Conservation (phyloP, 2,329 filamentous ascomycete species). For the Hirsutella rhossiliensis region DNA sequence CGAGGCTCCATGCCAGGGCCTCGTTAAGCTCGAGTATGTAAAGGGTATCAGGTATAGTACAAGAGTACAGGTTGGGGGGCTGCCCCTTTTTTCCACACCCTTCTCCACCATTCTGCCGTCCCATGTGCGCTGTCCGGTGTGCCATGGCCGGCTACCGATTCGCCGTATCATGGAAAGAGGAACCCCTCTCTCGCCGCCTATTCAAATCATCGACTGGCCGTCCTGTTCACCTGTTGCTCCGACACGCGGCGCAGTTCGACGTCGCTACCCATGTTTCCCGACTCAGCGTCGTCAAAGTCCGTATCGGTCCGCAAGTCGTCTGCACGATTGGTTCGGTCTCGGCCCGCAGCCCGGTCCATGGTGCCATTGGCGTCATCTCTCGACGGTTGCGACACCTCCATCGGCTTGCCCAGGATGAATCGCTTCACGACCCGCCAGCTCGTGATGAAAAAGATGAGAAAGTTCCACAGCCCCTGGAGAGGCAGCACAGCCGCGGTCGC, state of each 20-base stretch:
- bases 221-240: slow-evolving; percentile 13
- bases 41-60: no score
- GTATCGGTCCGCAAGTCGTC: slow-evolving; percentile 1
- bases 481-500: slow-evolving; percentile 61
- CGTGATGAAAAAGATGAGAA: slow-evolving; percentile 62
- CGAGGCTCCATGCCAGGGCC: no score
- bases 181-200: background rate
- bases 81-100: no score
- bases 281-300: slow-evolving; percentile 18
- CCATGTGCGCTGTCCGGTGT: no score
- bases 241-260: slow-evolving; percentile 19
- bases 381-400: background rate
- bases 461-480: slow-evolving; percentile 72
- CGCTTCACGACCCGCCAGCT: slow-evolving; percentile 28
- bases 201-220: slow-evolving; percentile 8
- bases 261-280: slow-evolving; percentile 16
- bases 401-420: slow-evolving; percentile 3
- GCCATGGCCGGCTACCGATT: no score
- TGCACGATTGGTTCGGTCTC: background rate
- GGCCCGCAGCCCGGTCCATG: slow-evolving; percentile 2
- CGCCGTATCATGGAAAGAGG: background rate
- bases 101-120: no score
- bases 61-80: no score
- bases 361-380: slow-evolving; percentile 1
- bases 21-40: no score